These are phyloP conservation scores for Pichia sp. DNA, from an alignment of 1,139 yeast species.

Conservation along the genomic window DNA sequence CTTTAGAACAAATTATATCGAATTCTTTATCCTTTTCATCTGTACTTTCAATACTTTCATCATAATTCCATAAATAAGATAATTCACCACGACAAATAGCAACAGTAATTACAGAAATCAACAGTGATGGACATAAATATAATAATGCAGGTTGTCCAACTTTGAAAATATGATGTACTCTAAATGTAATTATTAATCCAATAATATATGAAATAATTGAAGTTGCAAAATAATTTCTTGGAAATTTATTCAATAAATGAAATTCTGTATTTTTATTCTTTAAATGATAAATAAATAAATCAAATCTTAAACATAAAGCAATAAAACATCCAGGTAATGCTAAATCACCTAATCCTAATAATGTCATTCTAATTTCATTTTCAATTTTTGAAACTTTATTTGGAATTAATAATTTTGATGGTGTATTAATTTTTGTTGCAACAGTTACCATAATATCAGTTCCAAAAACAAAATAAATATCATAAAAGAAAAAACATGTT, in stretches of 20 bases:
- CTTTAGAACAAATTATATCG: conserved; percentile 20
- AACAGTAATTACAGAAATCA: conserved; percentile 31
- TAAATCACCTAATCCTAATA: conserved; percentile 56
- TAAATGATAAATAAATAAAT: conserved; percentile 37
- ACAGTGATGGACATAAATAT: conserved; percentile 51
- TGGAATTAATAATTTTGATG: conserved; percentile 51
- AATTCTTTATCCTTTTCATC: conserved; percentile 9
- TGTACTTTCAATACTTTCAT: conserved; percentile 26
- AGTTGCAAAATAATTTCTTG: conserved; percentile 41
- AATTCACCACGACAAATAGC: conserved; percentile 39
- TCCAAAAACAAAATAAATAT: conserved; percentile 60
- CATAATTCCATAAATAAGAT: conserved; percentile 34
- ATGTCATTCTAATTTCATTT: conserved; percentile 27
- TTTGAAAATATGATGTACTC: conserved; percentile 34
- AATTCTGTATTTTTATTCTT: conserved; percentile 29
- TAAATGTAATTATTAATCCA: conserved; percentile 41
- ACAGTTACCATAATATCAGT: conserved; percentile 59
- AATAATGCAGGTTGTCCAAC: conserved; percentile 64
- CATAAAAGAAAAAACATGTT: conserved; percentile 50
- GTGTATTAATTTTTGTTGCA: conserved; percentile 51
- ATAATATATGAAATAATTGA: conserved; percentile 40
- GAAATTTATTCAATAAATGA: conserved; percentile 36
- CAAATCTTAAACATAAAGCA: conserved; percentile 46
- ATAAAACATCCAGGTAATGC: conserved; percentile 51
- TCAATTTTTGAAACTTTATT: conserved; percentile 18